Evolutionary conservation across 306 rosid genomes (phyloP).

Genomic region (Notholithocarpus densiflorus): DNA sequence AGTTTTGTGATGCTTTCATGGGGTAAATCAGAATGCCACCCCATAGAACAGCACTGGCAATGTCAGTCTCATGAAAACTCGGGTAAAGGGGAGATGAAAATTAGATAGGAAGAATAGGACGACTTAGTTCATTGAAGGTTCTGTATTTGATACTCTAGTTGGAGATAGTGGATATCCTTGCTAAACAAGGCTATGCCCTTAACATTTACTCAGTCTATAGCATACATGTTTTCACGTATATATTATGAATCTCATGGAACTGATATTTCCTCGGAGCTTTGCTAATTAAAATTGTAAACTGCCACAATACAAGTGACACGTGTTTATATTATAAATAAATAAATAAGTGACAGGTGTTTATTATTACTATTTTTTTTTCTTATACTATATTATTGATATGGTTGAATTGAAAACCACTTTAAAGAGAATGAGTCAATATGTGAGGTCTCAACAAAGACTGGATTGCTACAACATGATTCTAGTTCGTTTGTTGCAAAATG

Average conservation of each 20-base stretch:
- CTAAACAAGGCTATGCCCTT: neutral
- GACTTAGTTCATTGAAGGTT: neutral
- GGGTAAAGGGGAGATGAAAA: neutral
- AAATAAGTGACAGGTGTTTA: neutral
- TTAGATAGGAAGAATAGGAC: neutral
- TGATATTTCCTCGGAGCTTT: neutral
- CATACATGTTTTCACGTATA: neutral
- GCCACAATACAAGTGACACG: too few species aligned
- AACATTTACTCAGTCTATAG: too few species aligned
- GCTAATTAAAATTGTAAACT: neutral
- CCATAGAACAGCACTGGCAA: too few species aligned
- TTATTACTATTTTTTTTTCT: too few species aligned
- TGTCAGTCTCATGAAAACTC: neutral
- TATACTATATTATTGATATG: too few species aligned
- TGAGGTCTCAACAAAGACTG: too few species aligned
- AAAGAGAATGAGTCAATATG: too few species aligned
- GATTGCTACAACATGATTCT: slow-evolving; percentile 4
- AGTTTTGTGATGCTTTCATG: too few species aligned
- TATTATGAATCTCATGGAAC: neutral
- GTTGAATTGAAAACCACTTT: too few species aligned
- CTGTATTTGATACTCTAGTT: neutral
- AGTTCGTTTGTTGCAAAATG: too few species aligned
- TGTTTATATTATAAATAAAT: too few species aligned
- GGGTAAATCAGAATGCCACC: too few species aligned
- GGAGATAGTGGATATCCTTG: neutral